Evolutionary conservation across 306 rosid genomes (phyloP), one percentile per base, ranked within the genome.

Genomic region (Prunus fruticosa): DNA sequence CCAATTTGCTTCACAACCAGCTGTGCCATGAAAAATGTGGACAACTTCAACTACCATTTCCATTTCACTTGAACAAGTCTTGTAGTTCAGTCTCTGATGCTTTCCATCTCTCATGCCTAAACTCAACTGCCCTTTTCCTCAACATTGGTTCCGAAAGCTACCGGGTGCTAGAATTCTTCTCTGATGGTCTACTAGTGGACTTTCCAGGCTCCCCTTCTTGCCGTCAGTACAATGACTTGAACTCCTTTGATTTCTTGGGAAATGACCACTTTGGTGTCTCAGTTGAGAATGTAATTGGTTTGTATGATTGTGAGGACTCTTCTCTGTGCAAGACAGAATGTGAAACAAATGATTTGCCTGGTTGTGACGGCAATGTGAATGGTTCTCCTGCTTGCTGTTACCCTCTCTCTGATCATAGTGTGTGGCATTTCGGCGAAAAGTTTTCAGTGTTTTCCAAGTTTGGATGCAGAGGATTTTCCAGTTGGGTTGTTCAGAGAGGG

Each of bases 261-360:
- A 88, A 78, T 14, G 76, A 76, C 38, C 73, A 83, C 68, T 95
- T 89, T 60, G 97, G 90, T 0, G 80, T 95, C 25, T 88, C 99
- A 9, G 74, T 34, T 53, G 99, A 95, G 13, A 95, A 95, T 69
- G 85, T 95, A 22, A 60, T 95, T 67, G 97, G 96, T 6, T 83
- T 95, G 51, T 95, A 95, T 75, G 99, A 95, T 64, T 95, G 99
- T 61, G 97, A 95, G 75, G 99, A 95, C 74, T 92, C 99, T 10
- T 90, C 97, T 30, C 63, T 92, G 56, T 95, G 99, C 58, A 95
- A 89, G 70, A 77, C 93, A 32, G 90, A 82, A 68, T 95, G 99
- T 58, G 96, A 90, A 67, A 90, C 91, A 1, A 52, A 86, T 25
- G 82, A 79, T 27, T 63, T 92, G 72, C 95, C 93, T 8, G 93